Evolutionary conservation across 2,329 filamentous ascomycete genomes (phyloP).

Genomic region (Cladosporium sp.): DNA sequence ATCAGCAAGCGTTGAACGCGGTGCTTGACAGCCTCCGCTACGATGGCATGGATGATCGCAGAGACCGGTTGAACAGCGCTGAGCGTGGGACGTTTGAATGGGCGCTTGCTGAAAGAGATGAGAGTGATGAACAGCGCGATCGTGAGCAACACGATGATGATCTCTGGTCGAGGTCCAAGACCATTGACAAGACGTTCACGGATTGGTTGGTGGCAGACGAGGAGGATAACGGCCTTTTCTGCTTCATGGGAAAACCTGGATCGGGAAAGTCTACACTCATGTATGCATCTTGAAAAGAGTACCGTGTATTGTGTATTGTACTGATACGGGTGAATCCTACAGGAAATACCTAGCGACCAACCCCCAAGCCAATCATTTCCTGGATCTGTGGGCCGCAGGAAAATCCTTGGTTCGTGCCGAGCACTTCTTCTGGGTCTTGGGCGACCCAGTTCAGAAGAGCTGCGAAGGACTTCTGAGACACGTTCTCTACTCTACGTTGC

Average conservation of each 20-base stretch:
- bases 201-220: neutral
- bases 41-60: neutral
- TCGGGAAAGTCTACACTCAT: neutral
- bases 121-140: no score
- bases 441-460: neutral
- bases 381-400: neutral
- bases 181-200: neutral
- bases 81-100: neutral
- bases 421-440: neutral
- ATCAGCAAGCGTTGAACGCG: neutral
- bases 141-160: neutral
- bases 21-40: neutral
- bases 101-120: neutral
- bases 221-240: neutral
- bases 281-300: neutral
- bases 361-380: neutral
- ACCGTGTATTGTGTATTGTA: neutral
- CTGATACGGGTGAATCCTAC: neutral
- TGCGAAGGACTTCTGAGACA: neutral
- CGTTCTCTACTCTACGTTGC: no score
- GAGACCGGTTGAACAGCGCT: neutral
- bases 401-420: neutral
- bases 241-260: neutral
- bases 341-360: neutral
- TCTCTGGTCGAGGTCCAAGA: neutral